Conservation (phyloP, 2,329 filamentous ascomycete genomes). For the Aureobasidium sp. region DNA sequence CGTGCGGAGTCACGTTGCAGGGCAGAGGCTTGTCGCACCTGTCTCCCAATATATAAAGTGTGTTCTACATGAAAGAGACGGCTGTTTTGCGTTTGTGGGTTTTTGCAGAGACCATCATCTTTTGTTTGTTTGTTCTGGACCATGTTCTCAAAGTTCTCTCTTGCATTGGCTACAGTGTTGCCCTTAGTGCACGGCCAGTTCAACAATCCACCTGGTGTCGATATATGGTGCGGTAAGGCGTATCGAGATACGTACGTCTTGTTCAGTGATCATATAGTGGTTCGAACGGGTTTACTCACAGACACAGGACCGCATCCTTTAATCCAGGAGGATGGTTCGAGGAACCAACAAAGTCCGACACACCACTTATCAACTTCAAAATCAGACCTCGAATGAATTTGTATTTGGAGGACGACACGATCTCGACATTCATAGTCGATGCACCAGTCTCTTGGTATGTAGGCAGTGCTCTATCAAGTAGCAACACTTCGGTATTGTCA, state of each 20-base stretch:
- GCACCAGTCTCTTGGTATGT: conserved; percentile 34
- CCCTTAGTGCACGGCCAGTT: conserved; percentile 11
- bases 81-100: not conserved
- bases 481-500: not conserved
- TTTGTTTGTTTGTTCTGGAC: not conserved
- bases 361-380: conserved; percentile 37
- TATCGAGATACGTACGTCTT: conserved; percentile 26
- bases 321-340: conserved; percentile 42
- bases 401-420: conserved; percentile 36
- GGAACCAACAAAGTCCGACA: conserved; percentile 30
- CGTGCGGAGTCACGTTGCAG: conserved; percentile 1
- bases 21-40: not conserved
- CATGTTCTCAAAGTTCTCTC: not conserved
- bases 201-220: conserved; percentile 31
- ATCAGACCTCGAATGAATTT: conserved; percentile 40
- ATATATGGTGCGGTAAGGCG: conserved; percentile 46
- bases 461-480: conserved; percentile 24
- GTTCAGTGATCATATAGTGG: not conserved
- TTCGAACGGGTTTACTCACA: not conserved
- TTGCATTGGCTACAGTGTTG: not conserved
- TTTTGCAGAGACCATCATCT: not conserved
- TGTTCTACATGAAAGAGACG: not conserved
- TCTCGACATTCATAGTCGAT: conserved; percentile 36
- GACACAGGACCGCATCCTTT: conserved; percentile 39
- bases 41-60: not conserved